These are phyloP conservation scores for Clavulina sp. DNA, from an alignment of 768 basidiomycete species.

Conservation along the genomic window DNA sequence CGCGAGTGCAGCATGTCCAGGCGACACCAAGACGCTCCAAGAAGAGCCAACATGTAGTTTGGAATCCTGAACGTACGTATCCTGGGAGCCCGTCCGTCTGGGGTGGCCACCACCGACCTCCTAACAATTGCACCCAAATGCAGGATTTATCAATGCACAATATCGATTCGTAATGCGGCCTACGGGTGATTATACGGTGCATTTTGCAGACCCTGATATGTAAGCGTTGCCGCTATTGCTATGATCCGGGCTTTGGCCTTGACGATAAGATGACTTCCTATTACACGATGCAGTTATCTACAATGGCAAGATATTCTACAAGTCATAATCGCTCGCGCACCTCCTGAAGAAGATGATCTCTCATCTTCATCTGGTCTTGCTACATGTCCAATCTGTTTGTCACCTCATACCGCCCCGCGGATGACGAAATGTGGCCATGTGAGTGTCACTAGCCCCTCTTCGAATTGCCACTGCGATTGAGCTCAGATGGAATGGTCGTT, in stretches of 20 bases:
- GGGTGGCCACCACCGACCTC: conserved; percentile 4
- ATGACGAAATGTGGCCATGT: conserved; percentile 99
- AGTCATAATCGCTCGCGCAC: conserved; percentile 75
- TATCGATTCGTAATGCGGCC: conserved; percentile 95
- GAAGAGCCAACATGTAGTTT: conserved; percentile 47
- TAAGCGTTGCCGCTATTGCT: conserved; percentile 24
- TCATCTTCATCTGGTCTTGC: conserved; percentile 42
- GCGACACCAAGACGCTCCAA: conserved; percentile 57
- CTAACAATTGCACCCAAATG: no score
- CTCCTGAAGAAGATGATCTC: conserved; percentile 30
- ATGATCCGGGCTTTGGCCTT: conserved; percentile 1
- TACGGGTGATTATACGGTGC: conserved; percentile 76
- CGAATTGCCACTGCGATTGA: neutral
- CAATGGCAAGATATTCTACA: conserved; percentile 95
- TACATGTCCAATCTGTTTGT: conserved; percentile 89
- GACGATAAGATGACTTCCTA: conserved; percentile 3
- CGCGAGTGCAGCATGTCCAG: conserved; percentile 47
- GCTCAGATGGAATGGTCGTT: no score
- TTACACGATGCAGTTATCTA: conserved; percentile 45
- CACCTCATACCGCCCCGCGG: conserved; percentile 71
- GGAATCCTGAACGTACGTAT: conserved; percentile 78
- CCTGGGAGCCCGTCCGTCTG: conserved; percentile 11
- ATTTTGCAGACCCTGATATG: conserved; percentile 97
- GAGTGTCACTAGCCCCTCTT: conserved; percentile 21
- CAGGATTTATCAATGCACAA: conserved; percentile 91